Evolutionary conservation across 2,329 filamentous ascomycete genomes (phyloP).

Genomic region (Sodiomyces alkalinus): DNA sequence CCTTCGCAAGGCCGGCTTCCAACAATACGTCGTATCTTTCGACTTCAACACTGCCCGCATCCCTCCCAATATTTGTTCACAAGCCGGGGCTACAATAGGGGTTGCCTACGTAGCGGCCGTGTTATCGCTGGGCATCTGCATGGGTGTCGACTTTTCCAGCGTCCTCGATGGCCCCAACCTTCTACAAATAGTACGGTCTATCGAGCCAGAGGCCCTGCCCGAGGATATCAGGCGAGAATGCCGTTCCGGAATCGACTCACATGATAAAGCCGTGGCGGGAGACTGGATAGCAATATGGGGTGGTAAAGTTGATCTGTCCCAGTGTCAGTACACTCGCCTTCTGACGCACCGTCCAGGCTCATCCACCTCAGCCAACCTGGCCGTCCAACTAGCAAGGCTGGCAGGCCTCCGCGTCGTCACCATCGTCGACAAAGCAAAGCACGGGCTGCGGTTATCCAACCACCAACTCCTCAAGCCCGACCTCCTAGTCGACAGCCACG

Average conservation of each 20-base stretch:
- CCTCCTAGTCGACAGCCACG: conserved; percentile 52
- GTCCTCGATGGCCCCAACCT: conserved; percentile 43
- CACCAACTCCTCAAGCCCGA: conserved; percentile 33
- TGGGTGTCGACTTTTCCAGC: conserved; percentile 49
- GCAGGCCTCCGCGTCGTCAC: conserved; percentile 49
- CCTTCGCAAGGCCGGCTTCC: conserved; percentile 54
- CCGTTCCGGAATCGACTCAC: conserved; percentile 32
- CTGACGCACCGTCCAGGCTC: conserved; percentile 27
- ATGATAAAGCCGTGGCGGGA: conserved; percentile 39
- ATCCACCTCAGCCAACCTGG: conserved; percentile 52
- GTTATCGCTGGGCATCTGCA: conserved; percentile 50
- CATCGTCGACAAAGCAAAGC: conserved; percentile 51
- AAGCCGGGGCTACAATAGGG: conserved; percentile 47
- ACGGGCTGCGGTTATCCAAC: conserved; percentile 41
- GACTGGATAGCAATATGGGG: conserved; percentile 68
- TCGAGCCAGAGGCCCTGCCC: conserved; percentile 34
- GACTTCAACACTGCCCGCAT: conserved; percentile 51
- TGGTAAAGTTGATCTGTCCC: conserved; percentile 28
- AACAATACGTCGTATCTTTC: conserved; percentile 51
- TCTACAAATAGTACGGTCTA: conserved; percentile 27
- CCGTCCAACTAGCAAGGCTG: conserved; percentile 52
- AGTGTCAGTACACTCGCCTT: no score
- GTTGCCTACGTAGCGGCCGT: conserved; percentile 59
- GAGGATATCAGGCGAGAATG: conserved; percentile 49
- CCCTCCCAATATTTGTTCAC: conserved; percentile 33